Base-by-base conservation (phyloP, 352 stramenopile species). In the Globisporangium megalacanthum region DNA sequence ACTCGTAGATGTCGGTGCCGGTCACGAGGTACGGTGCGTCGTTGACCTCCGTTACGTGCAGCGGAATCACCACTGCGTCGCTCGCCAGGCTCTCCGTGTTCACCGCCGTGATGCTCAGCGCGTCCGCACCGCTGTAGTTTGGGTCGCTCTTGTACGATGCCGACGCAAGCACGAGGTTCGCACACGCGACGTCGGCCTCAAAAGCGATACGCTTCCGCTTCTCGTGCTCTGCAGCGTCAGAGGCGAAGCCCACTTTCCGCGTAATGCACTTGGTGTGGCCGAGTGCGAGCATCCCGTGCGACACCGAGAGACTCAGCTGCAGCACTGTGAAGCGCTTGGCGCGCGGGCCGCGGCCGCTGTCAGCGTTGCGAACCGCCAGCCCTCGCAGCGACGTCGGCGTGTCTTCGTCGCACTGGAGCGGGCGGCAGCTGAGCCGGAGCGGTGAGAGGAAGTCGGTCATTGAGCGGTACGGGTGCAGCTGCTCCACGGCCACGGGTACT, bases 21-120 rank as follows among this genome's bases (percentile, higher is more conserved):
- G 25, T 58, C 17, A 31, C 59, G 46, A 66, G 83, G 58, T 58
- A 90, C n/a, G 83, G 83, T 3, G 79, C 82, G 53, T 92, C 82
- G 51, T 93, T 93, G 46, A 86, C 42, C 39, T 83, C 69, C 6
- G 54, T 25, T 0, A 92, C 55, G 2, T 69, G n/a, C 37, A 91
- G 62, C 10, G 78, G 79, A 22, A 90, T 54, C 22, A 46, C 56
- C 1, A 60, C 73, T 8, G 68, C 37, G 48, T 84, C 68, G 52
- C 64, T 68, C 39, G 44, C 37, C 22, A 14, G 15, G 15, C 17
- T 57, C 44, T n/a, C 25, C n/a, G 25, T 48, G 49, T 59, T 54
- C 5, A 65, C 61, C 9, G 83, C 62, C 25, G 47, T 54, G n/a
- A 90, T 53, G 1, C 36, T 48, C 8, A 91, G 54, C 4, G 61